A percentile compares a stretch with the other conserved stretches of the same genome.
phyloP scores from a whole-genome alignment of 495 filamentous ascomycete species.

The Glonium stellatum region DNA sequence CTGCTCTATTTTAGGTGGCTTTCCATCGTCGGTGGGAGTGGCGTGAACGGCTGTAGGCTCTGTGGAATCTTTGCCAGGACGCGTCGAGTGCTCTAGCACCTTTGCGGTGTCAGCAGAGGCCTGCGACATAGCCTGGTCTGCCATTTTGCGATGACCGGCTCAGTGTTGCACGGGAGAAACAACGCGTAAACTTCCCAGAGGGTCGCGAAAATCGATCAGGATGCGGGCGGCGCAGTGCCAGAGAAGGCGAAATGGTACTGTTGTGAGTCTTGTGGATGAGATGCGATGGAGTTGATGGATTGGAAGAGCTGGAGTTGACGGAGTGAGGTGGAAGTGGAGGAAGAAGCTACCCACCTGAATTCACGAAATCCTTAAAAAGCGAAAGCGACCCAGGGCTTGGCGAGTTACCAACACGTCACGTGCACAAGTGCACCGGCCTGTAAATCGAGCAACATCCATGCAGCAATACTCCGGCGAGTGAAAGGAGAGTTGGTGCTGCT shows the following conservation, averaged over 20 bases:
- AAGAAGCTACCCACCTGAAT: slow-evolving; percentile 8
- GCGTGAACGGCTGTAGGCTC: slow-evolving; percentile 7
- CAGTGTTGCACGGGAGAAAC: slow-evolving; percentile 16
- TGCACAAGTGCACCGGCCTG: not conserved
- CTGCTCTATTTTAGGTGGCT: slow-evolving; percentile 7
- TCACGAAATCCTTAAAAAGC: not conserved
- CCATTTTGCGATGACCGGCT: slow-evolving; percentile 22
- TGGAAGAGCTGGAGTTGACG: not conserved
- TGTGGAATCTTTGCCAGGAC: slow-evolving; percentile 6
- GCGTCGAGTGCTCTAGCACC: slow-evolving; percentile 19
- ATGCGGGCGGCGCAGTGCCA: slow-evolving; percentile 7
- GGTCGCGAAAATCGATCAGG: slow-evolving; percentile 13
- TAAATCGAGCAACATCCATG: not conserved
- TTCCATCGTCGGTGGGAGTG: slow-evolving; percentile 8
- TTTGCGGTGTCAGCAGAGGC: slow-evolving; percentile 13
- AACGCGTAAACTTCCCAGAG: slow-evolving; percentile 23
- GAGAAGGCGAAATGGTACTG: slow-evolving; percentile 12
- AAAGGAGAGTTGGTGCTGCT: not conserved
- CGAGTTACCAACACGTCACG: not conserved
- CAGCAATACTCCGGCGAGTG: not conserved
- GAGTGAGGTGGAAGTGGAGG: slow-evolving; percentile 17
- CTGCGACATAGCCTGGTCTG: slow-evolving; percentile 15
- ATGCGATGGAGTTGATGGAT: slow-evolving; percentile 22
- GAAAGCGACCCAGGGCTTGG: not conserved
- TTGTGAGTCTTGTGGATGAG: slow-evolving; percentile 15